Evolutionary conservation across 2,329 filamentous ascomycete species (phyloP), one percentile per base, ranked within the genome.

Genomic region (Emergomyces orientalis): DNA sequence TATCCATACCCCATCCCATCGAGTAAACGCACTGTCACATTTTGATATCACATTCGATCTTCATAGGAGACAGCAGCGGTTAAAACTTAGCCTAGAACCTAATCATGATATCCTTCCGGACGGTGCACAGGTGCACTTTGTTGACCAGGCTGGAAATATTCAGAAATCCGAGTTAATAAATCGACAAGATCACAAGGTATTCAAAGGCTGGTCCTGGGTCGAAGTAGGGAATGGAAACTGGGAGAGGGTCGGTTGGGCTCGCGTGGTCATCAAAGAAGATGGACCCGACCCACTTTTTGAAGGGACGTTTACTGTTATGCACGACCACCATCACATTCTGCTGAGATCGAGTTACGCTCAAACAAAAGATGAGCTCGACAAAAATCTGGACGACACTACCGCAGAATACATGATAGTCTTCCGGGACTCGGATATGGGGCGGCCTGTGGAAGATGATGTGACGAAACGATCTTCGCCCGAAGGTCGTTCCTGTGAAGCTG

Each of bases 341-440:
- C 85, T 90, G 34, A 84, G 84, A 65, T 82, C 83, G 34, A 88
- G 86, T 65, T 99, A 94, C 72, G 81, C 84, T 72, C 81, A 84
- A 67, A 91, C 90, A 55, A 88, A 84, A 71, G 85, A 90, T 65
- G 74, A 78, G 27, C 78, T 86, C 54, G 94, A 99, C 73, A 90
- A 91, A 1, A 78, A 82, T 32, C 73, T 90, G 17, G 74, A 77
- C 39, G 72, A 80, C 37, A 75, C 78, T 55, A 80, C 78, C 4
- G 83, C 86, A 39, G 89, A 96, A 65, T 88, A 85, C 71, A 94
- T 99, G 92, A 82, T 97, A 43, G 83, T 97, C 0, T 97, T 90
- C 82, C 85, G 92, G 67, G 92, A 97, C 72, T 96, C 91, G 34
- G 94, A 99, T 74, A 85, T 97, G 71, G 62, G 62, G n/a, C 58